These are phyloP conservation scores for Parachlorella kessleri DNA, from an alignment of 139 green algal genomes.

Conservation along the genomic window DNA sequence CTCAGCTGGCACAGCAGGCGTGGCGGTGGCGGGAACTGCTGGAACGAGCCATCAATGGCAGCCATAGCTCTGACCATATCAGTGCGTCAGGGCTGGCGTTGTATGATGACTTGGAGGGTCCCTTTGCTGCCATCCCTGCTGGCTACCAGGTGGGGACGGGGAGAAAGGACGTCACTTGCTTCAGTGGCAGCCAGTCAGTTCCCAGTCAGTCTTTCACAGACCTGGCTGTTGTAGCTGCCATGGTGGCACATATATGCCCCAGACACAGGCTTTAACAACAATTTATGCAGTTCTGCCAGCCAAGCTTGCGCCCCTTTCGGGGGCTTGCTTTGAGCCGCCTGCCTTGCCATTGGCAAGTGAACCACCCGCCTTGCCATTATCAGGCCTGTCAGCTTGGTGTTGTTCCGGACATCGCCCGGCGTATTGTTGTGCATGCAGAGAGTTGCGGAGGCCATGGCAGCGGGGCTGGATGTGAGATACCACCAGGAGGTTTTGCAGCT, in stretches of 20 bases:
- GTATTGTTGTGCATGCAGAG: conserved; percentile 4
- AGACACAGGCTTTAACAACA: no score
- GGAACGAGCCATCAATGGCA: conserved; percentile 29
- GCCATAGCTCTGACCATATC: conserved; percentile 1
- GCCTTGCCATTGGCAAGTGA: not conserved
- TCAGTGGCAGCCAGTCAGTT: no score
- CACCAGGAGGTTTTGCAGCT: conserved; percentile 19
- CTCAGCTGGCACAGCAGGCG: not conserved
- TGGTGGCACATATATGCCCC: no score
- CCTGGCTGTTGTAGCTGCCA: no score
- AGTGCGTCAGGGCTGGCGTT: conserved; percentile 6
- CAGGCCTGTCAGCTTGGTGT: not conserved
- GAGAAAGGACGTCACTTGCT: no score
- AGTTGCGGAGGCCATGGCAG: conserved; percentile 37
- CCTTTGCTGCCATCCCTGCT: not conserved
- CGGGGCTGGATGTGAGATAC: conserved; percentile 29
- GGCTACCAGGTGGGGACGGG: conserved; percentile 26
- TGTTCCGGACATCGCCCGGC: not conserved
- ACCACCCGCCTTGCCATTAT: not conserved
- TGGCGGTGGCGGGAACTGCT: conserved; percentile 28
- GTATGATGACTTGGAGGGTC: conserved; percentile 18
- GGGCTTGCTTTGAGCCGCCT: no score
- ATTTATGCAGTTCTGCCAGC: no score
- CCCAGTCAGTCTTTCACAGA: no score
- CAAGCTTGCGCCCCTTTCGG: no score